These are phyloP conservation scores for Scytalidium lignicola DNA, from an alignment of 2,329 filamentous ascomycete genomes.

Conservation along the genomic window DNA sequence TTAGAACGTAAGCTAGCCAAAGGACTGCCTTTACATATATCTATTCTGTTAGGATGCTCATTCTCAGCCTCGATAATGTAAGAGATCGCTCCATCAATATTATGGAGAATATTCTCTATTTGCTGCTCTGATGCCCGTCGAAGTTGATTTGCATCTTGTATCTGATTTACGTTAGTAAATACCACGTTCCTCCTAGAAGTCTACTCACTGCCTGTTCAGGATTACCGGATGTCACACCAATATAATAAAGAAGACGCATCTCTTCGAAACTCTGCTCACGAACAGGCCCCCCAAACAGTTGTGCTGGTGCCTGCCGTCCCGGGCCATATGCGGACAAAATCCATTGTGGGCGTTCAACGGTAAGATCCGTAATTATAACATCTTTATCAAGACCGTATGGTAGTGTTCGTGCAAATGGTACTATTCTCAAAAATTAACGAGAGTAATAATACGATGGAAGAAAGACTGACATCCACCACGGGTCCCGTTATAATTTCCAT, in stretches of 20 bases:
- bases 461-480: constrained; percentile 12
- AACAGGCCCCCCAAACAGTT: constrained; percentile 74
- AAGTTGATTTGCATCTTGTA: constrained; percentile 55
- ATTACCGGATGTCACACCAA: constrained; percentile 57
- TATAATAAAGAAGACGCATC: constrained; percentile 73
- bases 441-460: constrained; percentile 3
- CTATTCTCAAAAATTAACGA: constrained; percentile 2
- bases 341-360: constrained; percentile 71
- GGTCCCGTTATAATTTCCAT: constrained; percentile 1
- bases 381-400: constrained; percentile 32
- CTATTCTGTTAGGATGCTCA: constrained; percentile 69
- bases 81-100: constrained; percentile 66
- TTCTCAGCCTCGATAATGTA: constrained; percentile 63
- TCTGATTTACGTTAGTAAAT: constrained; percentile 32
- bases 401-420: constrained; percentile 4
- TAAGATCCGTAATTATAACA: constrained; percentile 61
- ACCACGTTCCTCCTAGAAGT: background rate
- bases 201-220: constrained; percentile 37
- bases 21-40: constrained; percentile 46
- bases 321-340: constrained; percentile 83
- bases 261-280: constrained; percentile 89
- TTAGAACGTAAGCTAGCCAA: constrained; percentile 34
- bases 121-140: constrained; percentile 64
- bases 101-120: constrained; percentile 63
- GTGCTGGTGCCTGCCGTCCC: constrained; percentile 67